Conservation (phyloP, 352 stramenopile species). For the Phytophthora meadii region DNA sequence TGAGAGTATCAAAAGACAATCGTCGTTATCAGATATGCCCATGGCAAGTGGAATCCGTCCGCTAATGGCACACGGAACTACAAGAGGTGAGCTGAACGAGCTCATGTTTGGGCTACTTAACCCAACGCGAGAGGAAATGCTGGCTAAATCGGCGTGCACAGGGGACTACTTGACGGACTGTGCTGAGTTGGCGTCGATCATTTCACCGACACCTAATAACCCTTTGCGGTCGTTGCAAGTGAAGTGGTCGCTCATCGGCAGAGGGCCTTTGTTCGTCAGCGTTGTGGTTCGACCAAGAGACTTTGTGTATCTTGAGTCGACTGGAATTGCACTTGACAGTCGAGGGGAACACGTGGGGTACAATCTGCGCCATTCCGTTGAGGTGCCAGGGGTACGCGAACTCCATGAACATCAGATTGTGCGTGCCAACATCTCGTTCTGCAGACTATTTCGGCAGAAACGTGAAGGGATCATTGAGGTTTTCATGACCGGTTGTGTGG, state of each 20-base stretch:
- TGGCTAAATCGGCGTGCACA: slow-evolving; percentile 42
- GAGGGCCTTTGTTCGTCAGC: slow-evolving; percentile 36
- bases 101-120: slow-evolving; percentile 49
- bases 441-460: slow-evolving; percentile 45
- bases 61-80: slow-evolving; percentile 46
- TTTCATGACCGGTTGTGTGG: slow-evolving; percentile 42
- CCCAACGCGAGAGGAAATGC: slow-evolving; percentile 35
- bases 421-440: slow-evolving; percentile 50
- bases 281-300: slow-evolving; percentile 44
- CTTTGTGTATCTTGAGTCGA: slow-evolving; percentile 56
- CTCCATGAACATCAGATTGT: slow-evolving; percentile 48
- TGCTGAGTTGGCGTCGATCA: slow-evolving; percentile 39
- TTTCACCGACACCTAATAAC: slow-evolving; percentile 33
- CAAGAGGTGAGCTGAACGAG: slow-evolving; percentile 43
- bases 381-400: slow-evolving; percentile 39
- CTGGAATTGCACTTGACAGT: slow-evolving; percentile 43
- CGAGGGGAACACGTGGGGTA: slow-evolving; percentile 52
- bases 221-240: slow-evolving; percentile 40
- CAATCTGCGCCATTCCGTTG: slow-evolving; percentile 45
- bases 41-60: slow-evolving; percentile 25
- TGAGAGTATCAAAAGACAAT: slow-evolving; percentile 17
- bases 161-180: slow-evolving; percentile 45
- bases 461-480: slow-evolving; percentile 36
- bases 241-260: slow-evolving; percentile 48
- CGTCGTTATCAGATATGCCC: slow-evolving; percentile 6